Evolutionary conservation across 1,139 yeast genomes (phyloP), one percentile per base, ranked within the genome.

Genomic region (Saccharomycopsis hybrid): DNA sequence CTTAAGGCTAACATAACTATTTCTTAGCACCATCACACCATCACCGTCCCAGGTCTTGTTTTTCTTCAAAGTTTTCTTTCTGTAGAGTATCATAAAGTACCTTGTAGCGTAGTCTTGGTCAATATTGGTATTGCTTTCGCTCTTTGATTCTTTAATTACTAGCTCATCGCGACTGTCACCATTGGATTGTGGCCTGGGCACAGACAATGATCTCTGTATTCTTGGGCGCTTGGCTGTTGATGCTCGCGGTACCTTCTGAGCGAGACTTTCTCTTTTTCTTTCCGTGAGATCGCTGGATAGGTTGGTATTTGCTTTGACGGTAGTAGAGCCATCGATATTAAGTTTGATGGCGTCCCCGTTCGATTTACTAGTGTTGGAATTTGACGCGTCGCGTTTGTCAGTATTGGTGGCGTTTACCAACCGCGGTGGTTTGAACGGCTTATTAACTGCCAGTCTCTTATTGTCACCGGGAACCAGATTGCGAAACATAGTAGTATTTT

Each of bases 1-100:
- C 39, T 32, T 43, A 41, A 44, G 24, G n/a, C 28, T 43, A 4
- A 43, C 13, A 31, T 38, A 33, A 27, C 24, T 3, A 24, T 37
- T 27, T n/a, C 24, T 35, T 2, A 71, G 58, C 0, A 64, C 55
- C 4, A 86, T 70, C n/a, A 67, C 65, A 0, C 96, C 97, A 66
- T 92, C 98, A 2, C 95, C 96, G 52, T 88, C 95, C 98, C 98
- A 92, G 0, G 90, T 82, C 62, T 90, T 90, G 64, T 89, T 81
- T 70, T 90, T 89, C 65, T 85, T 87, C 39, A 68, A 72, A 0
- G 92, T 71, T 41, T 72, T 73, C 62, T 86, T 88, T 41, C 98
- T 70, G 77, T 85, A 86, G 57, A 86, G 76, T 2, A 80, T 79
- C 9, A 58, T 57, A 47, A 59, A 65, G 35, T 43, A 47, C n/a